These are phyloP conservation scores for Blastosporella zonata DNA, from an alignment of 1,284 basidiomycete genomes.

Conservation along the genomic window DNA sequence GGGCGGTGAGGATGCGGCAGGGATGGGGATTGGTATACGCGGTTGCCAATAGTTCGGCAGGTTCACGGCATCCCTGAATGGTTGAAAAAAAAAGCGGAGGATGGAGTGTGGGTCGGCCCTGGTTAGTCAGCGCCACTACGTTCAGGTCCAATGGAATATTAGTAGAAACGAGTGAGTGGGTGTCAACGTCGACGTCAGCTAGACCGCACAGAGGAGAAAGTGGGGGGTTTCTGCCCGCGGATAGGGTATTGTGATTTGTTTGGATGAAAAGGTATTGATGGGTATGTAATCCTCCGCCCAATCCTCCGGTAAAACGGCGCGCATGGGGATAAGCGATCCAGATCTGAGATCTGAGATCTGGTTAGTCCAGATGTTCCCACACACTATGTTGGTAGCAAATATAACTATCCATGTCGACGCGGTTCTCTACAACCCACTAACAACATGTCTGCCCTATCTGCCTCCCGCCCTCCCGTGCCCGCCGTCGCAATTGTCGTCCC, in stretches of 20 bases:
- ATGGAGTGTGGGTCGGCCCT: too few relatives aligned
- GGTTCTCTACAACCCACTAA: conserved; percentile 2
- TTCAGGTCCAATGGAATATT: too few relatives aligned
- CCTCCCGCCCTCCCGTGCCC: conserved; percentile 13
- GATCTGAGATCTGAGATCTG: conserved; percentile 23
- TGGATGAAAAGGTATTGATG: background rate
- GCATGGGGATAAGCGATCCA: conserved; percentile 7
- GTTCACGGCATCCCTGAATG: too few relatives aligned
- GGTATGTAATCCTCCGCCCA: conserved; percentile 12
- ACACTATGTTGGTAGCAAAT: conserved; percentile 12
- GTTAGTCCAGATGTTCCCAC: conserved; percentile 14
- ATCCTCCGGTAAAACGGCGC: conserved; percentile 20
- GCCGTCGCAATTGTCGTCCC: background rate
- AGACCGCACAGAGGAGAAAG: too few relatives aligned
- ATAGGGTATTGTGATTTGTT: background rate
- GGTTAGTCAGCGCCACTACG: too few relatives aligned
- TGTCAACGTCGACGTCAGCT: too few relatives aligned
- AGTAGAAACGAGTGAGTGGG: too few relatives aligned
- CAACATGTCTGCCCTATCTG: conserved; percentile 26
- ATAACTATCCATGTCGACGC: conserved; percentile 15
- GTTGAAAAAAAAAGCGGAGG: too few relatives aligned
- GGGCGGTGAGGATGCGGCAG: too few relatives aligned
- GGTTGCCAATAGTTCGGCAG: too few relatives aligned
- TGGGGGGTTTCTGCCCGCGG: too few relatives aligned
- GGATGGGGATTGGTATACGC: too few relatives aligned